These are phyloP conservation scores for Angomonas deanei DNA, from an alignment of 208 protist species.

Conservation along the genomic window DNA sequence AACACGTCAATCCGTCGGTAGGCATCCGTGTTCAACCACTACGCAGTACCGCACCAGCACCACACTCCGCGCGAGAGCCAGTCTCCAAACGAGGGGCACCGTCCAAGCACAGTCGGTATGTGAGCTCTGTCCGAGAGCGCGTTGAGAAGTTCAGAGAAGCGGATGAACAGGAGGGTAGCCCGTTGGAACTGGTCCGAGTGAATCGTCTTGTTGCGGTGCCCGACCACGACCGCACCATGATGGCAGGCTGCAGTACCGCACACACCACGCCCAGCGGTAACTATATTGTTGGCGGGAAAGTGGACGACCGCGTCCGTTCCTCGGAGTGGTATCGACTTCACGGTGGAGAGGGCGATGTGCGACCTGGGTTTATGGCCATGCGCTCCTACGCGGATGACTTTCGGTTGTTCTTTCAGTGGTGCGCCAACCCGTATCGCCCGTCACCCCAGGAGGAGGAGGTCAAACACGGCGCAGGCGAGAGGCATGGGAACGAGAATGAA, in stretches of 20 bases:
- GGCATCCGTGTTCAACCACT: too few species aligned
- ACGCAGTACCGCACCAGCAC: too few species aligned
- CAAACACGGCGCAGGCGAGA: background rate
- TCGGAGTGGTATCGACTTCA: conserved; percentile 25
- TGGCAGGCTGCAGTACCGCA: conserved; percentile 22
- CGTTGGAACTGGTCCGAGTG: conserved; percentile 37
- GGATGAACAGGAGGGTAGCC: background rate
- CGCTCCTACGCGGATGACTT: background rate
- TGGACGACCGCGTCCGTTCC: conserved; percentile 25
- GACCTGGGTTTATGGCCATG: background rate
- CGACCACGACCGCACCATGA: conserved; percentile 63
- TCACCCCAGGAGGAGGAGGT: too few species aligned
- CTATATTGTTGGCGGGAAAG: conserved; percentile 21
- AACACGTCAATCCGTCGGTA: too few species aligned
- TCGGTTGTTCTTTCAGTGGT: background rate
- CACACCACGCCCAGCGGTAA: conserved; percentile 42
- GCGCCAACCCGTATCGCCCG: background rate
- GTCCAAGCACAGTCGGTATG: background rate
- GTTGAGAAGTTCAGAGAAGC: conserved; percentile 5
- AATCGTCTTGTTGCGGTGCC: conserved; percentile 39
- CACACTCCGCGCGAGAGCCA: too few species aligned
- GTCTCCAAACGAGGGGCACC: too few species aligned
- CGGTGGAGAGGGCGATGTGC: background rate
- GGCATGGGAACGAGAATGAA: background rate
- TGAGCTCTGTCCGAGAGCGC: background rate